A percentile compares a stretch with the other conserved stretches of the same genome.
Evolutionary conservation across 352 stramenopile genomes (phyloP).

Genomic region (Globisporangium echinulatum): DNA sequence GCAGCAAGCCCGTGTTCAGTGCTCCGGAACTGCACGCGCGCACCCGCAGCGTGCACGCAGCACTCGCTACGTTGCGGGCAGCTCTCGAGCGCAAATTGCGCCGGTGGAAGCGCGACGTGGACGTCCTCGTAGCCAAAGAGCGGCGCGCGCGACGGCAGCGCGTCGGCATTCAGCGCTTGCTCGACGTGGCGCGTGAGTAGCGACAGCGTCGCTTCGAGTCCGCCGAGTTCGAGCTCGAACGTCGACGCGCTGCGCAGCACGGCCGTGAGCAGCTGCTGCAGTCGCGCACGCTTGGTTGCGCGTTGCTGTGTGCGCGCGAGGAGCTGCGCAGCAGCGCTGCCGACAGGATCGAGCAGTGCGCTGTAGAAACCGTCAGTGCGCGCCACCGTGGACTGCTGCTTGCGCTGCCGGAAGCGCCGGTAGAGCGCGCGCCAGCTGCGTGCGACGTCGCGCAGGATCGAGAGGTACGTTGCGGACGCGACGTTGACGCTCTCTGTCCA

Average conservation of each 20-base stretch:
- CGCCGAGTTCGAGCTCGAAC: slow-evolving; percentile 40
- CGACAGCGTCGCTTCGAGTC: slow-evolving; percentile 39
- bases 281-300: slow-evolving; percentile 18
- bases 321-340: slow-evolving; percentile 10
- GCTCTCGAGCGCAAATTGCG: slow-evolving; percentile 30
- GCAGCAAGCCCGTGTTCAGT: slow-evolving; percentile 52
- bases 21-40: slow-evolving; percentile 41
- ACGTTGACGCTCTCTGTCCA: slow-evolving; percentile 19
- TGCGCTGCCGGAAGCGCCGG: slow-evolving; percentile 25
- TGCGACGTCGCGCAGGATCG: slow-evolving; percentile 42
- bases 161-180: slow-evolving; percentile 13
- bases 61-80: slow-evolving; percentile 49
- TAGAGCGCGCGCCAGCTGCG: slow-evolving; percentile 35
- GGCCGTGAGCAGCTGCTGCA: slow-evolving; percentile 45
- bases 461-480: slow-evolving; percentile 33
- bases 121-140: slow-evolving; percentile 42
- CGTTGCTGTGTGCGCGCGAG: slow-evolving; percentile 15
- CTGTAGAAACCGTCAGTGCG: slow-evolving; percentile 7
- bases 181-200: slow-evolving; percentile 44
- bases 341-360: slow-evolving; percentile 2
- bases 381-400: slow-evolving; percentile 11
- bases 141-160: slow-evolving; percentile 2
- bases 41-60: slow-evolving; percentile 34
- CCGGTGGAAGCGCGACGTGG: slow-evolving; percentile 24
- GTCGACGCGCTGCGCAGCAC: slow-evolving; percentile 44